These are phyloP conservation scores for Aspergillus hiratsukae DNA, from an alignment of 2,329 filamentous ascomycete genomes.

Conservation along the genomic window DNA sequence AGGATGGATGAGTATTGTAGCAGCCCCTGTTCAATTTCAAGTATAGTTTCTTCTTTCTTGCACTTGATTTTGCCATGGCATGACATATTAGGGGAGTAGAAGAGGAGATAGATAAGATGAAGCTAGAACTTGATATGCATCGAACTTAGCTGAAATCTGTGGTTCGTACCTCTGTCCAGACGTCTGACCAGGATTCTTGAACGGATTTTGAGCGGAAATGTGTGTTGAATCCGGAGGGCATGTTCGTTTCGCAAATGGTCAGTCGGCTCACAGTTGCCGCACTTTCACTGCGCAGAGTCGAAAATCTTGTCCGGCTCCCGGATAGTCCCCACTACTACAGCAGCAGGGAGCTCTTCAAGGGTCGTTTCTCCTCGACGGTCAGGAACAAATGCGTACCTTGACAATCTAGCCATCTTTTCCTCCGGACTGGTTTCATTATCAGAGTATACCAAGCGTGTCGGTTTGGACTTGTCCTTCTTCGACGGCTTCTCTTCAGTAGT, in stretches of 20 bases:
- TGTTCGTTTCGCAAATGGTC: neutral
- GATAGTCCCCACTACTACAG: conserved; percentile 29
- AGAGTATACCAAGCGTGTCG: conserved; percentile 70
- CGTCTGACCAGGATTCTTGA: neutral
- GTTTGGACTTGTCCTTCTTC: conserved; percentile 65
- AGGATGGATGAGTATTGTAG: neutral
- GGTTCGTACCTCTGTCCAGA: conserved; percentile 9
- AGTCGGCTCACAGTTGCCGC: neutral
- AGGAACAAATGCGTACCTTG: conserved; percentile 67
- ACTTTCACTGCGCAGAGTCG: conserved; percentile 27
- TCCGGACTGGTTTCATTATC: conserved; percentile 78
- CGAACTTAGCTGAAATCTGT: conserved; percentile 37
- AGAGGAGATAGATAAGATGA: conserved; percentile 23
- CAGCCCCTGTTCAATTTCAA: conserved; percentile 1
- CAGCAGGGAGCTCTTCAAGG: conserved; percentile 31
- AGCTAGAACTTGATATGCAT: conserved; percentile 30
- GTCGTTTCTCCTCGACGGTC: conserved; percentile 36
- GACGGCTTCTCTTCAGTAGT: conserved; percentile 56
- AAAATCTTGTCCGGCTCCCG: conserved; percentile 33
- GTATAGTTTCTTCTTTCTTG: conserved; percentile 5
- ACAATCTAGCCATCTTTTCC: conserved; percentile 77
- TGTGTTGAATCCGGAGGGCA: neutral
- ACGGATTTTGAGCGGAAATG: neutral
- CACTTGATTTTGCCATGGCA: conserved; percentile 25
- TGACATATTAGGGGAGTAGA: conserved; percentile 30